Conservation (phyloP, 495 filamentous ascomycete species). For the Chaetomium tenue region DNA sequence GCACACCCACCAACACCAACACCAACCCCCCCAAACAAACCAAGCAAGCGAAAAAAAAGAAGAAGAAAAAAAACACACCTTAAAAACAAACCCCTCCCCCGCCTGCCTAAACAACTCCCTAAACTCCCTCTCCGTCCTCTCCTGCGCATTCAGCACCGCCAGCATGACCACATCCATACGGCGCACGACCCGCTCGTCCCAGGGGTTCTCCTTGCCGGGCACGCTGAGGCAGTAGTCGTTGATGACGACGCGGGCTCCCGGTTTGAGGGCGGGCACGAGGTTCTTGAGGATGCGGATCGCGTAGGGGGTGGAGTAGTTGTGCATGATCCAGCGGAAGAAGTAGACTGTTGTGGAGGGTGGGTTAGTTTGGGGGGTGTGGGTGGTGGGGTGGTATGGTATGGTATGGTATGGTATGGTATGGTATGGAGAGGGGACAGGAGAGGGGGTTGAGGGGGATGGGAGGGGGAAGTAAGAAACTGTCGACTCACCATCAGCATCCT, state of each 20-base stretch:
- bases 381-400: neutral
- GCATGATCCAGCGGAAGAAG: slow-evolving; percentile 58
- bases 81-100: slow-evolving; percentile 44
- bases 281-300: slow-evolving; percentile 52
- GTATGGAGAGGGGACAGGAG: neutral
- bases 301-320: slow-evolving; percentile 60
- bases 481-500: slow-evolving; percentile 48
- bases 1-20: too few species aligned
- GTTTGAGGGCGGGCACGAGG: slow-evolving; percentile 56
- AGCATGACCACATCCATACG: slow-evolving; percentile 59
- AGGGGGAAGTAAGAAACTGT: too few species aligned
- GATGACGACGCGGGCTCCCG: slow-evolving; percentile 51
- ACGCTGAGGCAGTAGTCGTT: slow-evolving; percentile 54
- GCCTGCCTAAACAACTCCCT: slow-evolving; percentile 47
- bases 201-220: slow-evolving; percentile 42
- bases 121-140: slow-evolving; percentile 52
- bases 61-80: slow-evolving; percentile 31
- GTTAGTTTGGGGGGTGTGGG: neutral
- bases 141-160: slow-evolving; percentile 53
- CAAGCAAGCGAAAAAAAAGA: neutral
- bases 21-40: too few species aligned
- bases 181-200: slow-evolving; percentile 53
- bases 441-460: neutral
- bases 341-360: slow-evolving; percentile 39
- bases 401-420: neutral